Base-by-base conservation (phyloP, 1,139 yeast species). In the Taiozyma sp. region DNA sequence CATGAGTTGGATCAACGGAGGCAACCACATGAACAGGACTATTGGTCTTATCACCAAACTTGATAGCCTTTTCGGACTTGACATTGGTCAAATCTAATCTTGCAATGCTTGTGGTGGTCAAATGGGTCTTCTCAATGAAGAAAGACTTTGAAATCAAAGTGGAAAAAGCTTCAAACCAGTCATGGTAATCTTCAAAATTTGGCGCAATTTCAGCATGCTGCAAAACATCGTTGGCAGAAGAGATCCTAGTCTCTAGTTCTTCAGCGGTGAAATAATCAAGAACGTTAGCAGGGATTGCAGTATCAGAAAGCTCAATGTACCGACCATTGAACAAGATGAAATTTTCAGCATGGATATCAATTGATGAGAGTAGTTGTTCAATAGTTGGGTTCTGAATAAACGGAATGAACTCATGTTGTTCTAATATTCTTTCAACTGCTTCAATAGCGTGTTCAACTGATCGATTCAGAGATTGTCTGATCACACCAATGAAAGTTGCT, bases 1-100 rank as follows among this genome's bases (percentile, higher is more conserved):
- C 89, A 52, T 79, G 77, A 6, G 83, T 65, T 1, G 98, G 98
- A 64, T 93, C 91, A 42, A 88, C 59, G 2, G 87, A 69, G 1
- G 86, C 71, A 7, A 80, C 67, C 3, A 91, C 62, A 53, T 83
- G 84, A 21, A 82, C 65, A 10, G 72, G 60, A 55, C 62, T 57
- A 21, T 50, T 34, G 47, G 51, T 21, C 54, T 72, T 63, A 44
- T 56, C 44, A 50, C 61, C 51, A 60, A 55, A 43, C 14, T 42
- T 34, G 29, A 56, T 59, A 3, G 57, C 47, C 26, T 45, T 47
- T 2, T 49, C 55, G 3, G 64, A 62, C 47, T 62, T 62, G 41
- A 70, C 67, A 53, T 71, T 66, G 10, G 70, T 62, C 49, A 81
- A 68, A 56, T 76, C 78, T 56, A 69, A 67, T 50, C 75, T 62